These are phyloP conservation scores for Acanthamoeba culbertsoni DNA, from an alignment of 208 protist species.

Conservation along the genomic window DNA sequence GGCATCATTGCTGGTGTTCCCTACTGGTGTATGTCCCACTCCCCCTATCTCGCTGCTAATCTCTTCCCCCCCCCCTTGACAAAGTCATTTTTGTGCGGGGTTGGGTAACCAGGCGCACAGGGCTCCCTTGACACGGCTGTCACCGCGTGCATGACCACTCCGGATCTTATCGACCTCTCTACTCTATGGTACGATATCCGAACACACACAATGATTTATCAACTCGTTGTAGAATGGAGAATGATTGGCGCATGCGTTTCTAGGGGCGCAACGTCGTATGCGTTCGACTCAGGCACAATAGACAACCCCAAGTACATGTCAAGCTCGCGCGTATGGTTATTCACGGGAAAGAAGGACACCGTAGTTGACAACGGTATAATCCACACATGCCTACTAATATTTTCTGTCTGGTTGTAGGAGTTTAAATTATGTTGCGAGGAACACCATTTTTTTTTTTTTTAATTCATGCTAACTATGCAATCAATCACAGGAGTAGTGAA, in stretches of 20 bases:
- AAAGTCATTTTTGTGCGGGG: background rate
- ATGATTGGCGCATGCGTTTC: background rate
- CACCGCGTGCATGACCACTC: background rate
- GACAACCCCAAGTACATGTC: background rate
- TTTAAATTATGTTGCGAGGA: too few species aligned
- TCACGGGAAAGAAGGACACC: background rate
- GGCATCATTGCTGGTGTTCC: slow-evolving; percentile 33
- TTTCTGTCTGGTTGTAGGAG: background rate
- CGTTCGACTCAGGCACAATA: background rate
- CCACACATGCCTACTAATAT: background rate
- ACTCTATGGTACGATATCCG: background rate
- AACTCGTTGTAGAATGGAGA: background rate
- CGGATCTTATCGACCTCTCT: slow-evolving; percentile 2
- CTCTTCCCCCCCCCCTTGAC: background rate
- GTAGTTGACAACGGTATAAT: background rate
- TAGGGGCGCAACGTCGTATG: background rate
- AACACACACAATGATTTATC: background rate
- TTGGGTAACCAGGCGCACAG: background rate
- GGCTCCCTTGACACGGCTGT: background rate
- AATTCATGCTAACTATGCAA: background rate
- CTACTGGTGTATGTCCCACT: background rate
- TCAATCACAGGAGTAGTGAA: background rate
- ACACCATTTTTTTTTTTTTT: background rate
- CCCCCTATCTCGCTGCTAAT: background rate
- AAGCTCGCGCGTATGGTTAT: slow-evolving; percentile 1